Base-by-base conservation (phyloP, 2,329 filamentous ascomycete species). In the Scytalidium lignicola region DNA sequence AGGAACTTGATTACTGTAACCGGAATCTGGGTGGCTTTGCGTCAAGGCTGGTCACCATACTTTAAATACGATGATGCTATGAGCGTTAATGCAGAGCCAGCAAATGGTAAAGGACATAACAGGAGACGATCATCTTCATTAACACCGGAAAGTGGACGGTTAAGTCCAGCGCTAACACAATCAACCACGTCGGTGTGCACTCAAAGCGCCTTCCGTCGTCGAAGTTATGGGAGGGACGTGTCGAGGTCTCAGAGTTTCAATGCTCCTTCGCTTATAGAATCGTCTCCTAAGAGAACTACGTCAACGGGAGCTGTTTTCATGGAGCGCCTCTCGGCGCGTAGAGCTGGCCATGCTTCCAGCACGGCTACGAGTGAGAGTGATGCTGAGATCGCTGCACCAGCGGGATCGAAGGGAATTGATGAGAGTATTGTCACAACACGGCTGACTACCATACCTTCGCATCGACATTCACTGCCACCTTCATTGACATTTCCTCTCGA, bases 1-100 rank as follows among this genome's bases (percentile, higher is more conserved):
- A 74, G 71, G 54, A 63, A 56, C 13, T 67, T 80, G n/a, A 78
- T 79, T 55, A 65, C 73, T 10, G 67, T 78, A 20, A 78, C 75
- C 2, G 73, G 73, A 2, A 64, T 78, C 41, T 80, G 75, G 75
- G 69, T 80, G 7, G 68, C 72, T 3, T 64, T 79, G 18, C 70
- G 70, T 9, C 66, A 72, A 50, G 73, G 73, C 8, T 73, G 68
- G 63, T 67, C 64, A 9, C 63, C 67, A 18, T 67, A 67, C 28
- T 68, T 65, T 47, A 66, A 62, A 44, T 66, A 66, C 41, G 60
- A 53, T 54, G 67, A 50, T 54, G 55, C 40, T 3, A 57, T 60
- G 52, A 51, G 55, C n/a, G 41, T 43, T n/a, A 43, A 41, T 28
- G 20, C 45, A 2, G 19, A 41, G 23, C 41, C 52, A 15, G 21